Percentiles rank a stretch among this genome's conserved stretches.
Evolutionary conservation across 805 yeast species (phyloP).

Genomic region (Candida corydali): DNA sequence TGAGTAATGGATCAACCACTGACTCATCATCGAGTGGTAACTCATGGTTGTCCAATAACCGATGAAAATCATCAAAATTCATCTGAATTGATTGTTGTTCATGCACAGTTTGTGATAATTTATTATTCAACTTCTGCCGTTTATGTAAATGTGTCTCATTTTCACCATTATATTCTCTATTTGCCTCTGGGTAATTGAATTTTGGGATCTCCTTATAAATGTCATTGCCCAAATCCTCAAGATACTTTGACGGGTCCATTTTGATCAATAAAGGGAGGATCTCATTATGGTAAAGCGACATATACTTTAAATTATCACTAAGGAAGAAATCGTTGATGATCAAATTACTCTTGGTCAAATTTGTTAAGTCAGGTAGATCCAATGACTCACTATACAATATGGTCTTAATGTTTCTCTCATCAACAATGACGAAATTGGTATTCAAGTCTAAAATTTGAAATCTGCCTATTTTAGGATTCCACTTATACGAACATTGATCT

Average conservation of each 20-base stretch:
- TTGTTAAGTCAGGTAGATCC: slow-evolving; percentile 24
- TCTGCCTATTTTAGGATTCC: slow-evolving; percentile 33
- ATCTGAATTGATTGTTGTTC: neutral
- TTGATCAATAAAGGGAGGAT: slow-evolving; percentile 27
- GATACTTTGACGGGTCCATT: slow-evolving; percentile 22
- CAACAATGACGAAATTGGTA: slow-evolving; percentile 20
- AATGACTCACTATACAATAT: slow-evolving; percentile 27
- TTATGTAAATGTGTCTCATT: no score
- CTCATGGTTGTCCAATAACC: neutral
- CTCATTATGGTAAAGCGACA: slow-evolving; percentile 36
- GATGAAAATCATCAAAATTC: neutral
- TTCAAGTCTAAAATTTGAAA: slow-evolving; percentile 29
- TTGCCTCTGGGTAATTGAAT: slow-evolving; percentile 28
- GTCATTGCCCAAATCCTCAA: slow-evolving; percentile 28
- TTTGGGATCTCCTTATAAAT: slow-evolving; percentile 28
- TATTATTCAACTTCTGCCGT: no score
- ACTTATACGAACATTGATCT: slow-evolving; percentile 25
- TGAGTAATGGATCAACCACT: slow-evolving; percentile 26
- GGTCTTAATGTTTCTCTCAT: slow-evolving; percentile 28
- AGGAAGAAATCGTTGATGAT: slow-evolving; percentile 35
- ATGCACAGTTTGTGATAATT: no score
- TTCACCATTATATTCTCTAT: slow-evolving; percentile 13
- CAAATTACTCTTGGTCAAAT: slow-evolving; percentile 29
- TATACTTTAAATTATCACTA: slow-evolving; percentile 28
- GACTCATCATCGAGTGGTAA: slow-evolving; percentile 15